A percentile compares a stretch with the other conserved stretches of the same genome.
Conservation (phyloP, 2,329 filamentous ascomycete species). For the Pseudocercospora ulei region DNA sequence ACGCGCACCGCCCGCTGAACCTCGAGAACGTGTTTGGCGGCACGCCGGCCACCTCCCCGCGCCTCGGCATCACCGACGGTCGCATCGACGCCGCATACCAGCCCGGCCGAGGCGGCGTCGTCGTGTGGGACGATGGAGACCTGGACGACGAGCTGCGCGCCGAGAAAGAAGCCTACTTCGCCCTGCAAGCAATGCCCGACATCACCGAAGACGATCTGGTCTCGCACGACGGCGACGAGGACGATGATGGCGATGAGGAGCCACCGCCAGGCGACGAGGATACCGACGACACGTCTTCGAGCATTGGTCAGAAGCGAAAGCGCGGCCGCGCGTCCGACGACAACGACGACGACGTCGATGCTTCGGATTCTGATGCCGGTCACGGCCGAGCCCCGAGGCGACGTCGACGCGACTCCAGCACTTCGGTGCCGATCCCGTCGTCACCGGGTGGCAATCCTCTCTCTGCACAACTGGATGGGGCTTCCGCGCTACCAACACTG, state of each 20-base stretch:
- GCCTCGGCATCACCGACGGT: slow-evolving; percentile 61
- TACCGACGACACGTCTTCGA: slow-evolving; percentile 28
- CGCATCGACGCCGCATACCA: slow-evolving; percentile 62
- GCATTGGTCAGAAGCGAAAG: slow-evolving; percentile 51
- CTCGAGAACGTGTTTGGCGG: slow-evolving; percentile 74
- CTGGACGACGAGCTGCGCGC: slow-evolving; percentile 68
- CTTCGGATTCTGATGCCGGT: slow-evolving; percentile 54
- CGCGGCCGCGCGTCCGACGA: slow-evolving; percentile 64
- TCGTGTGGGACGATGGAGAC: slow-evolving; percentile 94
- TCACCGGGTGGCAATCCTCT: slow-evolving; percentile 44
- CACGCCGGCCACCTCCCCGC: slow-evolving; percentile 29
- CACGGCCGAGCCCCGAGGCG: slow-evolving; percentile 64
- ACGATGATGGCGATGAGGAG: slow-evolving; percentile 33
- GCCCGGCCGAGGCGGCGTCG: slow-evolving; percentile 72
- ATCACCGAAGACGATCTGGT: slow-evolving; percentile 64
- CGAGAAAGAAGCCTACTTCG: slow-evolving; percentile 74
- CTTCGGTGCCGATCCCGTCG: slow-evolving; percentile 59
- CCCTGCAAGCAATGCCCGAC: slow-evolving; percentile 83
- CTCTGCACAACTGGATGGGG: slow-evolving; percentile 31
- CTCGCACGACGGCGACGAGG: slow-evolving; percentile 47
- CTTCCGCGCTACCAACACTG: slow-evolving; percentile 31
- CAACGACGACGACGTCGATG: slow-evolving; percentile 49
- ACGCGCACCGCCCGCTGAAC: slow-evolving; percentile 89
- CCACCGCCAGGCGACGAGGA: slow-evolving; percentile 24
- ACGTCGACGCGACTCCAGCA: slow-evolving; percentile 74